Base-by-base conservation (phyloP, 176 grass and related monocot species). In the Triticum timopheevii region DNA sequence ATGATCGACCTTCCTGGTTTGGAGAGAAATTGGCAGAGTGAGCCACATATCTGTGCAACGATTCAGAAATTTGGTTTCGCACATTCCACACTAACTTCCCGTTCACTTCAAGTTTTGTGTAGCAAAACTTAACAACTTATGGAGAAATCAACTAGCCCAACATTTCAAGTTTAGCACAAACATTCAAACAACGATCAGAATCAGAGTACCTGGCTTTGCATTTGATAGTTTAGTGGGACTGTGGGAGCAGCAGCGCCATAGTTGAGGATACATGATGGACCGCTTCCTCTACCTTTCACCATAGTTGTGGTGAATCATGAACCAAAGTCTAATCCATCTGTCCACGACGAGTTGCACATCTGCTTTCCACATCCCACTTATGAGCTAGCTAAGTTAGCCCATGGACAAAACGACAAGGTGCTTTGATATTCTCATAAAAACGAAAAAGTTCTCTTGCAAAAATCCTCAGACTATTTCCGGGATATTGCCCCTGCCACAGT, bases 401-500 rank as follows among this genome's bases (percentile, higher is more conserved):
- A 70, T 22, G 36, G 36, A 49, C 10, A 34, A 86, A 65, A 90
- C 79, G n/a, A 54, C 75, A 80, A 64, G n/a, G 67, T 80, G 54
- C 75, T 71, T 56, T 16, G 8, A 44, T 52, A 44, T 52, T 25
- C 33, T 24, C 15, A 28, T 3, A 28, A 45, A 27, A 4, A 72
- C 2, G 5, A 6, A 23, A 69, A 73, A 56, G 13, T 36, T 76
- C 7, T 47, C 52, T 17, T 2, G 35, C 17, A 38, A 58, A 45
- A 69, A 70, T 34, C n/a, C 61, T 62, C 23, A 20, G 39, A 83
- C 63, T 50, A 17, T 50, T 25, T 20, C 16, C n/a, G 34, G 36
- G 22, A 71, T 54, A 79, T 59, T 50, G 71, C 62, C 12, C 20
- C 34, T 76, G 72, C 13, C 30, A 12, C 40, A 77, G 72, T 78